Evolutionary conservation across 73 alveolate species (phyloP).

Genomic region (Paramecium bursaria): DNA sequence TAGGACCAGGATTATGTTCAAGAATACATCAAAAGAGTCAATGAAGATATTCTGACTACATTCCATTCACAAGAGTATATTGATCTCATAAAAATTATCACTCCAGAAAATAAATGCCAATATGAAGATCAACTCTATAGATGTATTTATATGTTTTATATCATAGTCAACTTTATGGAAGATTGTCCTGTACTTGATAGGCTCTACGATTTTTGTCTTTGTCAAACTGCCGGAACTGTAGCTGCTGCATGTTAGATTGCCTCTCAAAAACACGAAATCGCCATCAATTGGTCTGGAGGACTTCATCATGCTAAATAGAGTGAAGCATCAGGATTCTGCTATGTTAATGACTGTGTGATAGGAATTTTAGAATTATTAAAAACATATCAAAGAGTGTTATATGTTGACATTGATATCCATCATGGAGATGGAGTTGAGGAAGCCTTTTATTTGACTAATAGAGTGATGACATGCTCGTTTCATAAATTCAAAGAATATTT

Average conservation of each 20-base stretch:
- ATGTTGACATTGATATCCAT: slow-evolving; percentile 97
- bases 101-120: slow-evolving; percentile 65
- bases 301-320: slow-evolving; percentile 98
- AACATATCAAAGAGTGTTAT: slow-evolving; percentile 91
- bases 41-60: slow-evolving; percentile 65
- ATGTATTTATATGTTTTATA: slow-evolving; percentile 1
- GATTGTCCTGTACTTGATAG: slow-evolving; percentile 95
- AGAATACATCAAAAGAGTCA: slow-evolving; percentile 63
- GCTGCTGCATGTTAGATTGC: slow-evolving; percentile 78
- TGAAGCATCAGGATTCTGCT: slow-evolving; percentile 98
- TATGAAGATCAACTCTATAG: slow-evolving; percentile 69
- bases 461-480: slow-evolving; percentile 97
- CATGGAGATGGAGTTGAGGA: slow-evolving; percentile 99
- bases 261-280: slow-evolving; percentile 81
- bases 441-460: slow-evolving; percentile 97
- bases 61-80: slow-evolving; percentile 69
- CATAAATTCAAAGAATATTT: slow-evolving; percentile 98
- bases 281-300: slow-evolving; percentile 99
- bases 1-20: too few relatives aligned
- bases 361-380: slow-evolving; percentile 88
- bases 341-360: slow-evolving; percentile 96
- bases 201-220: slow-evolving; percentile 89
- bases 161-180: slow-evolving; percentile 73
- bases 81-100: slow-evolving; percentile 55
- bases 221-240: slow-evolving; percentile 88